Evolutionary conservation across 176 grass and related monocot genomes (phyloP).

Genomic region (Poa pratensis): DNA sequence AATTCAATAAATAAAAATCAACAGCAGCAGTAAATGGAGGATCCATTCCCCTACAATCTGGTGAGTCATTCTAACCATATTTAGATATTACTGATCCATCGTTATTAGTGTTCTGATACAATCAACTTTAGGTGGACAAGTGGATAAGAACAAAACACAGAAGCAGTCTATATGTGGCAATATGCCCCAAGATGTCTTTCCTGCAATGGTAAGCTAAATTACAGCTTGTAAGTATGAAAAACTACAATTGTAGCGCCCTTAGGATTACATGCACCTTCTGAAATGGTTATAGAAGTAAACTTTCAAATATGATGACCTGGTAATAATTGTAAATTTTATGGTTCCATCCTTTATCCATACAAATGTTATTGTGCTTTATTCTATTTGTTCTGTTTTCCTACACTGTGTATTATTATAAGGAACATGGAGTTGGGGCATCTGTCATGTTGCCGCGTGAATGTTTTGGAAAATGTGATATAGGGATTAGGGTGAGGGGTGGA

Average conservation of each 20-base stretch:
- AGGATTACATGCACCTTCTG: constrained; percentile 6
- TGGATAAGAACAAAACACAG: constrained; percentile 13
- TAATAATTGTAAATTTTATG: background rate
- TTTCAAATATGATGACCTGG: background rate
- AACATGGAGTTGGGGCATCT: background rate
- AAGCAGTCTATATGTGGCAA: constrained; percentile 24
- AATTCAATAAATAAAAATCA: constrained; percentile 26
- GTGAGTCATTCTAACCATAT: constrained; percentile 40
- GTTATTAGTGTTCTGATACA: constrained; percentile 36
- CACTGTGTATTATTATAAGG: background rate
- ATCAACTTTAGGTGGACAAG: constrained; percentile 45
- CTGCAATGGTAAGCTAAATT: constrained; percentile 43
- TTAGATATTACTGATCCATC: constrained; percentile 11
- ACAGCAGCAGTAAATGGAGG: background rate
- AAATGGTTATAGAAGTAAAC: constrained; percentile 15
- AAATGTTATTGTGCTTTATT: constrained; percentile 19
- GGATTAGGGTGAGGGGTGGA: background rate
- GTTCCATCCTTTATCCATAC: background rate
- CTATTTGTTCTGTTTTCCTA: constrained; percentile 15
- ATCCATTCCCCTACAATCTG: background rate
- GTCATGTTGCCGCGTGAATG: background rate
- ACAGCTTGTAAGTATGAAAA: constrained; percentile 7
- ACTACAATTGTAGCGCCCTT: background rate
- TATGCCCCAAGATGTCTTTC: background rate
- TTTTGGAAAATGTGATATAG: constrained; percentile 5